Evolutionary conservation across 192 early-diverging fungal species (phyloP).

Genomic region (Spizellomyces sp.): DNA sequence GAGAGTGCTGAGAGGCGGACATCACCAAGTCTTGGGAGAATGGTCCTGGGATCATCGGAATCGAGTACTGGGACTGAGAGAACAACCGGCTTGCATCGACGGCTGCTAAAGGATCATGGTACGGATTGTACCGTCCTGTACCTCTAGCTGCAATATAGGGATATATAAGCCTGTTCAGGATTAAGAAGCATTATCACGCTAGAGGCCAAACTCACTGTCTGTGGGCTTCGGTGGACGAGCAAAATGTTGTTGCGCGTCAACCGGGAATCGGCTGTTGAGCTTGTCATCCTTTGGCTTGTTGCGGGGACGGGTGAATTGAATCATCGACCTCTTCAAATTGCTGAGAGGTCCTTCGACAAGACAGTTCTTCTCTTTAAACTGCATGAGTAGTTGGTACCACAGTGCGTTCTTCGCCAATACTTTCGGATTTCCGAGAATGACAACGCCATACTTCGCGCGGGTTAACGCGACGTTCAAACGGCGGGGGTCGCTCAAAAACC

Average conservation of each 20-base stretch:
- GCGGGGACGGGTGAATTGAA: conserved; percentile 71
- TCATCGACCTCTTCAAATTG: conserved; percentile 85
- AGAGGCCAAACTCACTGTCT: conserved; percentile 11
- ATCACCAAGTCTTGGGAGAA: conserved; percentile 28
- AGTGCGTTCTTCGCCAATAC: conserved; percentile 90
- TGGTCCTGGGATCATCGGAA: conserved; percentile 27
- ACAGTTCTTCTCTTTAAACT: conserved; percentile 86
- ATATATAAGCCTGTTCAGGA: too few species aligned
- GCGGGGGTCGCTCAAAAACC: conserved; percentile 75
- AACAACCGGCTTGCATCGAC: conserved; percentile 31
- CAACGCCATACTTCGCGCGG: conserved; percentile 42
- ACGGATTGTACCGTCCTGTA: conserved; percentile 18
- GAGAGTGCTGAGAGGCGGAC: conserved; percentile 14
- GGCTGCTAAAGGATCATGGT: conserved; percentile 31
- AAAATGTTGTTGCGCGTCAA: conserved; percentile 40
- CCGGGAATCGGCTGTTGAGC: conserved; percentile 28
- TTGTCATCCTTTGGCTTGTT: not conserved
- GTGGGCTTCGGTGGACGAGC: conserved; percentile 29
- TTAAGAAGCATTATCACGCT: conserved; percentile 7
- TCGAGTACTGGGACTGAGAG: conserved; percentile 34
- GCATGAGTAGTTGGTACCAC: conserved; percentile 95
- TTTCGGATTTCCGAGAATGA: conserved; percentile 76
- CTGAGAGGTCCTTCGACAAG: conserved; percentile 92
- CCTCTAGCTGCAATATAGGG: not conserved
- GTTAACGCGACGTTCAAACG: conserved; percentile 52